Conservation (phyloP, 73 alveolate genomes). For the Paramecium biaurelia region DNA sequence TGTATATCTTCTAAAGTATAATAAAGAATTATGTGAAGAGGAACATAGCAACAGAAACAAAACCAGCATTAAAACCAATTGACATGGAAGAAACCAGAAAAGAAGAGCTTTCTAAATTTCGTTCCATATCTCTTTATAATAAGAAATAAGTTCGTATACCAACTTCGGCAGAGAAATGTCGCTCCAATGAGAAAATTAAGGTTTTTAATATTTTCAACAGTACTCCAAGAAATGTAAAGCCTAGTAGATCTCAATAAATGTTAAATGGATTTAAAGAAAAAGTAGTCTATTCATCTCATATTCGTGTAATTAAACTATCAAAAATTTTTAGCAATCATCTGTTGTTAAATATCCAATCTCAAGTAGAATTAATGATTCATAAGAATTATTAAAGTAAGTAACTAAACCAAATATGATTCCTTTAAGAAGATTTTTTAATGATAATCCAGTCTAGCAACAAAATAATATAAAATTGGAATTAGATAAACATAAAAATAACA, state of each 20-base stretch:
- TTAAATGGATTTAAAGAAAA: background rate
- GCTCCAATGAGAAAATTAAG: background rate
- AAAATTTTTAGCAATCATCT: background rate
- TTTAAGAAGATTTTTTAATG: background rate
- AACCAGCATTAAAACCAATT: background rate
- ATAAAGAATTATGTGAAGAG: constrained; percentile 2
- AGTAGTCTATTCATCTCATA: constrained; percentile 33
- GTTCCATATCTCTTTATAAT: background rate
- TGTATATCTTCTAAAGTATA: background rate
- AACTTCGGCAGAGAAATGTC: background rate
- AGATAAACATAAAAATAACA: background rate
- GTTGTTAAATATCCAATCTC: background rate
- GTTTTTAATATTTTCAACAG: constrained; percentile 24
- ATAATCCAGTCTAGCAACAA: background rate
- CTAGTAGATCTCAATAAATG: background rate
- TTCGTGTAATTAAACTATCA: background rate
- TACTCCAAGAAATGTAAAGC: background rate
- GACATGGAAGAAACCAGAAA: constrained; percentile 44
- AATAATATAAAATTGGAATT: background rate
- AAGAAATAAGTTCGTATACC: background rate
- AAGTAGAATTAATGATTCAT: background rate
- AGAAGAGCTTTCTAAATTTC: background rate
- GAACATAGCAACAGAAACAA: background rate
- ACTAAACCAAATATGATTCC: constrained; percentile 6
- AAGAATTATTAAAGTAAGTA: background rate